These are phyloP conservation scores for Pseudodiploospora longispora DNA, from an alignment of 2,329 filamentous ascomycete genomes.

Conservation along the genomic window DNA sequence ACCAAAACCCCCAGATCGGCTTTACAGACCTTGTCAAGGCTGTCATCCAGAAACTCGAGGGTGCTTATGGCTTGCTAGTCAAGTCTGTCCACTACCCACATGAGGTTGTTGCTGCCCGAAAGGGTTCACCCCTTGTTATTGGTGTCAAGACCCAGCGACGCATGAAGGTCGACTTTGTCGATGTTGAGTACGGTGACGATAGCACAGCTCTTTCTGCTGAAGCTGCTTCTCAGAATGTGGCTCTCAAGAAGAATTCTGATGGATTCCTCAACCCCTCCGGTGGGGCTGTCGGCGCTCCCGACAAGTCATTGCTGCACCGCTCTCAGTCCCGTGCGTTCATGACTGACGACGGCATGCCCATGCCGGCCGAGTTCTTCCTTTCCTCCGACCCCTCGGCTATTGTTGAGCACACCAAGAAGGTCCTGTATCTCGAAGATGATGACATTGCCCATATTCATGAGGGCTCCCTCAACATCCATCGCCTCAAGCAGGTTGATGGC, in stretches of 20 bases:
- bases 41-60: slow-evolving; percentile 96
- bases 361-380: slow-evolving; percentile 98
- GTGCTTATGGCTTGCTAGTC: slow-evolving; percentile 92
- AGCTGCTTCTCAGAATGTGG: slow-evolving; percentile 90
- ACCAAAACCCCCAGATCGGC: slow-evolving; percentile 86
- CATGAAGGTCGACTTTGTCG: slow-evolving; percentile 99
- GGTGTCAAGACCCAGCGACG: slow-evolving; percentile 95
- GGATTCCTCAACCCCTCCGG: slow-evolving; percentile 57
- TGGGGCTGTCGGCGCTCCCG: slow-evolving; percentile 70
- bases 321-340: slow-evolving; percentile 98
- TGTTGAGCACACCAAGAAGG: slow-evolving; percentile 99
- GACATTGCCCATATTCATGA: slow-evolving; percentile 99
- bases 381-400: slow-evolving; percentile 98
- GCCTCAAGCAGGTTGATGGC: slow-evolving; percentile 91
- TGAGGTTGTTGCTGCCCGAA: slow-evolving; percentile 94
- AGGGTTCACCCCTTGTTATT: slow-evolving; percentile 95
- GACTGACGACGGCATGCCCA: slow-evolving; percentile 94
- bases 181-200: slow-evolving; percentile 93
- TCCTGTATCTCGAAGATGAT: slow-evolving; percentile 98
- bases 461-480: slow-evolving; percentile 97
- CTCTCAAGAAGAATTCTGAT: slow-evolving; percentile 78
- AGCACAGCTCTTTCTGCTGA: slow-evolving; percentile 78
- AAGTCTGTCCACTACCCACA: slow-evolving; percentile 99
- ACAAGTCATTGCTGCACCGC: slow-evolving; percentile 97
- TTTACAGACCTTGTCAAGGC: slow-evolving; percentile 97